Percentiles rank a stretch among this genome's conserved stretches.
phyloP scores from a whole-genome alignment of 768 basidiomycete genomes.

The Tricholoma furcatifolium region DNA sequence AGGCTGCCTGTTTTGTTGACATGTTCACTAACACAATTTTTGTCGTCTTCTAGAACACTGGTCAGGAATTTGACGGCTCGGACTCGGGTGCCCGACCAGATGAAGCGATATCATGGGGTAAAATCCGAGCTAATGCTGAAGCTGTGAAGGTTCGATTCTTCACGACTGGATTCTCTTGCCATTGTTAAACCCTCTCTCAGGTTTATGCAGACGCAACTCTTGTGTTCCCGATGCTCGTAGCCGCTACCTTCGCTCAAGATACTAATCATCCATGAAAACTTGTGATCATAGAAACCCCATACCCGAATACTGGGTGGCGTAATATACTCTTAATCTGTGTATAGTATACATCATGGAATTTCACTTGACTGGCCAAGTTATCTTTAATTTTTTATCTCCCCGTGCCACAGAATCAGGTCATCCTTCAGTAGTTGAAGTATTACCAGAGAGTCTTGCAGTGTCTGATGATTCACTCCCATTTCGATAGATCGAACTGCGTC shows the following conservation, averaged over 20 bases:
- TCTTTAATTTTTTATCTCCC: constrained; percentile 55
- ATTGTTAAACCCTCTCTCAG: constrained; percentile 24
- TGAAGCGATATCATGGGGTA: constrained; percentile 98
- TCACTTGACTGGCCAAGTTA: background rate
- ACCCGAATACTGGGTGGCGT: background rate
- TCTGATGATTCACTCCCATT: constrained; percentile 35
- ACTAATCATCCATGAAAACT: background rate
- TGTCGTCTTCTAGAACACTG: constrained; percentile 71
- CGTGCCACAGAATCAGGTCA: constrained; percentile 84
- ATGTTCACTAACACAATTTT: background rate
- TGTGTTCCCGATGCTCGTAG: constrained; percentile 93
- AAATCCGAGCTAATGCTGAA: constrained; percentile 85
- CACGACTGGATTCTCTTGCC: background rate
- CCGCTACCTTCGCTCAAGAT: constrained; percentile 83
- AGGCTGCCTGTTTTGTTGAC: constrained; percentile 20
- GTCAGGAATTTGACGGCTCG: constrained; percentile 98
- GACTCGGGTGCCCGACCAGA: constrained; percentile 97
- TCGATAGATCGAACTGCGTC: constrained; percentile 77
- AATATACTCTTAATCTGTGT: background rate
- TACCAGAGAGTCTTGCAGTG: constrained; percentile 72
- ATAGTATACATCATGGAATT: background rate
- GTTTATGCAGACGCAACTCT: constrained; percentile 97
- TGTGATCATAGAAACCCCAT: background rate
- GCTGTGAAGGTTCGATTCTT: constrained; percentile 64
- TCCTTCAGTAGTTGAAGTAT: constrained; percentile 82